phyloP scores from a whole-genome alignment of 257 asterid genomes.

The Orobanche coerulescens region DNA sequence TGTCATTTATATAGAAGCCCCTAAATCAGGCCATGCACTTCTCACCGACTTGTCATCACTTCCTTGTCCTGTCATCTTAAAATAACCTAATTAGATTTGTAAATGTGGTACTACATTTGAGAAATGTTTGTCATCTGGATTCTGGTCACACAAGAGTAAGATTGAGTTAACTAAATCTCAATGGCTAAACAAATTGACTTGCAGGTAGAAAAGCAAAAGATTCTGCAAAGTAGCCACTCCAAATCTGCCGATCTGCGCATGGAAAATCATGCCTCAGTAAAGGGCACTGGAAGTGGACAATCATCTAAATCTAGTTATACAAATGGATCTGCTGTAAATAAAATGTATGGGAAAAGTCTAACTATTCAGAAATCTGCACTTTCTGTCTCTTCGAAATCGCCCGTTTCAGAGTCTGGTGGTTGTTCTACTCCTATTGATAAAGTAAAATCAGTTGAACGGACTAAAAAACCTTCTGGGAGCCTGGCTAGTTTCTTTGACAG shows the following conservation, averaged over 20 bases:
- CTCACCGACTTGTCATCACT: background rate
- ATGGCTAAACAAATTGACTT: constrained; percentile 1
- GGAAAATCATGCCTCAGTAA: constrained; percentile 32
- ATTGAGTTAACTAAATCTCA: background rate
- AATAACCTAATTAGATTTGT: background rate
- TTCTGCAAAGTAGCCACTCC: constrained; percentile 49
- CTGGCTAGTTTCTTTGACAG: constrained; percentile 54
- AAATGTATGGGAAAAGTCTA: constrained; percentile 24
- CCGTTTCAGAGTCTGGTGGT: constrained; percentile 25
- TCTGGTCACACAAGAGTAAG: background rate
- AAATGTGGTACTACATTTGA: background rate
- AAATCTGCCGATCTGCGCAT: constrained; percentile 28
- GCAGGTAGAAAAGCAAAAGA: constrained; percentile 88
- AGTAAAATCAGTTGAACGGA: constrained; percentile 36
- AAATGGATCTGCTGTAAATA: constrained; percentile 31
- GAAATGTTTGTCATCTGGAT: background rate
- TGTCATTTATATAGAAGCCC: background rate
- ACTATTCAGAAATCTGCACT: constrained; percentile 27
- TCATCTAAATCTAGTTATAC: constrained; percentile 29
- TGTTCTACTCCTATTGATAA: constrained; percentile 27
- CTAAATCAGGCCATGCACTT: background rate
- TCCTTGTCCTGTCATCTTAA: background rate
- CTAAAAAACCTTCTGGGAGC: constrained; percentile 43
- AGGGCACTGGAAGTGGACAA: constrained; percentile 27
- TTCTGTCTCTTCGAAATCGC: constrained; percentile 24